Base-by-base conservation (phyloP, 2,329 filamentous ascomycete genomes). In the Cladosporium cucumerinum region DNA sequence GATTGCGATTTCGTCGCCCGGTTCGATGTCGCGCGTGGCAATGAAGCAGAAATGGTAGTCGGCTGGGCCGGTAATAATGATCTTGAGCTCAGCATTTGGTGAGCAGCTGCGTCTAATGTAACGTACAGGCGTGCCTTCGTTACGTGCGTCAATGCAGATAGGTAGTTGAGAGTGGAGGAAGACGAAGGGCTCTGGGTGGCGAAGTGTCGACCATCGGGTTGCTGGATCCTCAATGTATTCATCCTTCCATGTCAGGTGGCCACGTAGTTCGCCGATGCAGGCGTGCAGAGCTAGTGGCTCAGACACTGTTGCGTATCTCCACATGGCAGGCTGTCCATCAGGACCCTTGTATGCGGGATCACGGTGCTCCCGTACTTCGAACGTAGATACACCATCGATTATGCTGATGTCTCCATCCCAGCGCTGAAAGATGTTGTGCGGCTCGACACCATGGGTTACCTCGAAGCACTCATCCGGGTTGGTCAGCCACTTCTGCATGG, bases 41-140 rank as follows among this genome's bases (percentile, higher is more conserved):
- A 97, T 87, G 68, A 97, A 89, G 86, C 94, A 97, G 76, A 98
- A 97, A 74, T 95, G 92, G 73, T 94, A 96, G 69, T 94, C 89
- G 1, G 87, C 88, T 3, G 85, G 84, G 55, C 87, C 88, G 1
- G 91, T 91, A 57, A 97, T 86, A 69, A 93, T 91, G 0, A 93
- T 96, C 74, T 95, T 93, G 71, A 98, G 82, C 34, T 86, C 85
- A n/a, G 95, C 87, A 73, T 98, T 99, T 1, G 95, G 92, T 67
- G 86, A 87, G 80, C 95, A 99, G 72, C 95, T 98, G 69, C 94
- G 87, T 64, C 95, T 87, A n/a, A 96, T 88, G 74, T 95, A 97
- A 52, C 95, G 90, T 65, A 95, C 88, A 39, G 87, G 81, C 5
- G 92, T 97, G 25, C 94, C 95, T 79, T 96, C 92, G 75, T 86